These are phyloP conservation scores for Golubevia pallescens DNA, from an alignment of 1,284 basidiomycete genomes.

Conservation along the genomic window DNA sequence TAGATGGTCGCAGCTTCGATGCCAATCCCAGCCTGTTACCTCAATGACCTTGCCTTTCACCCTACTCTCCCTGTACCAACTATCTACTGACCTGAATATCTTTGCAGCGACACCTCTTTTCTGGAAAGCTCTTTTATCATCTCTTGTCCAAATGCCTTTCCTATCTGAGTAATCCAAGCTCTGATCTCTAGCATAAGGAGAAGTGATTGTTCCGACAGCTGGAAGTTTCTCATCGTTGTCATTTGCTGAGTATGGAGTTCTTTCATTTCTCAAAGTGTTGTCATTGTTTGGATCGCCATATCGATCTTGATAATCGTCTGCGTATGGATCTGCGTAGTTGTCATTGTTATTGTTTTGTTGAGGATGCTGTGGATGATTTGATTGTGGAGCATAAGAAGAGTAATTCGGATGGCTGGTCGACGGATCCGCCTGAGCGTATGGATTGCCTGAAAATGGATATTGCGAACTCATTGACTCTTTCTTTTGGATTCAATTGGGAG, in stretches of 20 bases:
- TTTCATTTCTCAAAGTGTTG: no score
- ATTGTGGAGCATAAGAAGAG: neutral
- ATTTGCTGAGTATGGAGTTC: neutral
- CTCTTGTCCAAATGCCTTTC: constrained; percentile 50
- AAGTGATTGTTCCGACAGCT: neutral
- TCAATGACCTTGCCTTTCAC: no score
- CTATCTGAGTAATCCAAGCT: neutral
- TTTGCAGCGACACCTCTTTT: constrained; percentile 36
- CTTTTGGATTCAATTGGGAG: no score
- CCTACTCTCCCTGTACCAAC: no score
- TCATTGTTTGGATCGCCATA: neutral
- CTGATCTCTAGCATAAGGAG: neutral
- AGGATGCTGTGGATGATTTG: neutral
- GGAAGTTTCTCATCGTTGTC: neutral
- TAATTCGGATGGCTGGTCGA: no score
- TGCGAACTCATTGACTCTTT: no score
- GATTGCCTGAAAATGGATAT: neutral
- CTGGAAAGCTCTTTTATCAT: constrained; percentile 42
- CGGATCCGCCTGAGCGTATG: neutral
- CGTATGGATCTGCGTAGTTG: neutral
- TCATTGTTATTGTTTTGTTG: neutral
- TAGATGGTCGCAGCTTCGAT: no score
- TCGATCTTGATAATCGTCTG: neutral
- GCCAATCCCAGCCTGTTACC: no score
- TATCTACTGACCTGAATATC: constrained; percentile 22